phyloP scores from a whole-genome alignment of 192 early-diverging fungal species.

The Gaertneriomyces sp. region DNA sequence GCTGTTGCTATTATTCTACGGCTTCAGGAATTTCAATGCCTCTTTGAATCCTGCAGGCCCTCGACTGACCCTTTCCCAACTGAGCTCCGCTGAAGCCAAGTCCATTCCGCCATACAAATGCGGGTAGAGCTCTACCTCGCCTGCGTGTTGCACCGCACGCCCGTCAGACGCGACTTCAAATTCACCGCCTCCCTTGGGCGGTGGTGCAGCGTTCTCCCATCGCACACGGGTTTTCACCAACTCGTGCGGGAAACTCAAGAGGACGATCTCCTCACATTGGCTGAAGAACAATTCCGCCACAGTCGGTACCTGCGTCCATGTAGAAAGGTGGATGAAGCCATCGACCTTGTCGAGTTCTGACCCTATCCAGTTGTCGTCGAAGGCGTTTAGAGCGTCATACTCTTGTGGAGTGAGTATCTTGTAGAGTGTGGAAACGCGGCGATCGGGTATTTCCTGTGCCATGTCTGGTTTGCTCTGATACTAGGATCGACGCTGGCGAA shows the following conservation, averaged over 20 bases:
- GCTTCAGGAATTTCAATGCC: background rate
- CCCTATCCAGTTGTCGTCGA: background rate
- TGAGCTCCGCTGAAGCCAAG: background rate
- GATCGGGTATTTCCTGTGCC: too few relatives aligned
- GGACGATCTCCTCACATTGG: background rate
- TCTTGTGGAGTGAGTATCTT: constrained; percentile 1
- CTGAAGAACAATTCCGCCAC: background rate
- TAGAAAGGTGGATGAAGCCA: background rate
- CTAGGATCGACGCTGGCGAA: too few relatives aligned
- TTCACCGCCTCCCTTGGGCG: background rate
- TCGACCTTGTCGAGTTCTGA: background rate
- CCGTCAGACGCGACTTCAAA: background rate
- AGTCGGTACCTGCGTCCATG: background rate
- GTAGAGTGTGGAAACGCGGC: background rate
- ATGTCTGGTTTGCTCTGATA: too few relatives aligned
- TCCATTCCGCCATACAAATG: constrained; percentile 1
- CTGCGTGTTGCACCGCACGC: background rate
- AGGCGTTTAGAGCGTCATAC: constrained; percentile 3
- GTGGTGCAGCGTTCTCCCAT: background rate
- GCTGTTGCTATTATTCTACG: too few relatives aligned
- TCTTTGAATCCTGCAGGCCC: background rate
- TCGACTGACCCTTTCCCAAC: constrained; percentile 4
- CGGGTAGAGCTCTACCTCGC: background rate
- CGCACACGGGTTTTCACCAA: background rate
- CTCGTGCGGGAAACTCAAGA: background rate